Evolutionary conservation across 306 rosid species (phyloP).

Genomic region (Astragalus membranaceus): DNA sequence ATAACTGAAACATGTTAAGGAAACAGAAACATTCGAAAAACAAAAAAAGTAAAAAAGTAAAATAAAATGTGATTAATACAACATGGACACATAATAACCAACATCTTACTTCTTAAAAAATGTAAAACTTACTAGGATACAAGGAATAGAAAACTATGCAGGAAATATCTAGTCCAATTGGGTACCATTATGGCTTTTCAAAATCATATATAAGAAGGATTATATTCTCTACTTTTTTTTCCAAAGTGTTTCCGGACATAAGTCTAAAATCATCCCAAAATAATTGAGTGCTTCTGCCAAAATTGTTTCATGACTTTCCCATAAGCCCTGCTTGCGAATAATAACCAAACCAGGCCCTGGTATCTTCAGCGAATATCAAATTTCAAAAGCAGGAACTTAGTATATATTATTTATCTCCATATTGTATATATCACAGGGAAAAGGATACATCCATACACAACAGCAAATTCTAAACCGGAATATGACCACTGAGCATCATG

Average conservation of each 20-base stretch:
- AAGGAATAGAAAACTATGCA: conserved; percentile 8
- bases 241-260: conserved; percentile 6
- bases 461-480: conserved; percentile 81
- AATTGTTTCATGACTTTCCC: conserved; percentile 2
- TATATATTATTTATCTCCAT: neutral
- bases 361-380: conserved; percentile 12
- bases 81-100: neutral
- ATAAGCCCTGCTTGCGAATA: neutral
- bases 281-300: neutral
- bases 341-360: neutral
- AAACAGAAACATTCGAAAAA: conserved; percentile 20
- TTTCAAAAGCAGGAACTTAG: neutral
- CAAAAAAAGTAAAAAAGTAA: too few relatives aligned
- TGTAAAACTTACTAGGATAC: neutral
- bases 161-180: conserved; percentile 3
- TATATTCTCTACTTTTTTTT: neutral
- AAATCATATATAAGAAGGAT: conserved; percentile 11
- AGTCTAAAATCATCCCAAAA: conserved; percentile 9
- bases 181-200: neutral
- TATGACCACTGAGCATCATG: conserved; percentile 93
- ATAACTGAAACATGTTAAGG: conserved; percentile 69
- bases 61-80: neutral
- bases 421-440: neutral
- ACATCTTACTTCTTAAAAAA: neutral
- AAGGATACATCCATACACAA: conserved; percentile 98